Conservation (phyloP, 176 grass and related monocot species). For the Oryza nivara region DNA sequence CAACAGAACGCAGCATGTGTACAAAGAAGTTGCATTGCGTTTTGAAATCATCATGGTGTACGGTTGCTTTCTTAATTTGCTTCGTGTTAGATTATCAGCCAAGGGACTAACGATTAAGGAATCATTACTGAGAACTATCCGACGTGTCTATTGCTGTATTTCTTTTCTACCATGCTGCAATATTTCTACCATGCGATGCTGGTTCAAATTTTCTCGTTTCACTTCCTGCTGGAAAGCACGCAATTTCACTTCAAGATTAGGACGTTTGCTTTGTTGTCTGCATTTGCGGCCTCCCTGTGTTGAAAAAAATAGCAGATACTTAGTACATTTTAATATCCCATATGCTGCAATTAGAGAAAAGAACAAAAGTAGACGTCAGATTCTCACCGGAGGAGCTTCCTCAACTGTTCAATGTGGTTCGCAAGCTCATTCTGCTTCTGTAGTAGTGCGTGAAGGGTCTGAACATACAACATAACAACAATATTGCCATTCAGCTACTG, state of each 20-base stretch:
- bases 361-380: background rate
- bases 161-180: background rate
- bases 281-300: constrained; percentile 21
- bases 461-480: constrained; percentile 14
- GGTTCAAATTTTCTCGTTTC: background rate
- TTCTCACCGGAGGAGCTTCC: constrained; percentile 60
- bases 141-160: constrained; percentile 13
- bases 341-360: constrained; percentile 14
- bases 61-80: background rate
- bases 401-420: constrained; percentile 59
- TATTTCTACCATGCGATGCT: background rate
- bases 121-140: constrained; percentile 11
- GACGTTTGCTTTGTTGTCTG: constrained; percentile 3
- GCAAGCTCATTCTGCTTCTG: constrained; percentile 70
- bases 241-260: constrained; percentile 24
- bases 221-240: background rate
- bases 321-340: background rate
- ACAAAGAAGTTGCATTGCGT: background rate
- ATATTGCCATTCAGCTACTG: constrained; percentile 22
- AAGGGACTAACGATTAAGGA: background rate
- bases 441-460: constrained; percentile 68
- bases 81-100: background rate
- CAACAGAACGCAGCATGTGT: background rate
- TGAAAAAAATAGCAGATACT: background rate
- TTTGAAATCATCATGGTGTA: background rate